phyloP scores from a whole-genome alignment of 345 rosid genomes.

The Pelargonium nanum region DNA sequence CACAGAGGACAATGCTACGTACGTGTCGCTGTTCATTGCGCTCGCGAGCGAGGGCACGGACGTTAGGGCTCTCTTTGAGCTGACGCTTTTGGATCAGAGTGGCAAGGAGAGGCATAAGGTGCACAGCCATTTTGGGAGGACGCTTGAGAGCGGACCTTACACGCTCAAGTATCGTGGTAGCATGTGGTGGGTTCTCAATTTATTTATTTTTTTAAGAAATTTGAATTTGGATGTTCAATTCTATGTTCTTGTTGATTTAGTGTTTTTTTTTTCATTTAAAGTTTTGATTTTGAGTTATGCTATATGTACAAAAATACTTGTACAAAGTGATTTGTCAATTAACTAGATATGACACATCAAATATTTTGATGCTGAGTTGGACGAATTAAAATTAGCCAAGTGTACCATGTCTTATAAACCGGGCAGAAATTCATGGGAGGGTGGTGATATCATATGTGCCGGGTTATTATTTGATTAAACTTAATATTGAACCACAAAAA shows the following conservation, averaged over 20 bases:
- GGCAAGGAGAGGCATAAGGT: slow-evolving; percentile 29
- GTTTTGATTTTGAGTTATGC: too few species aligned
- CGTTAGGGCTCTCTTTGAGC: slow-evolving; percentile 30
- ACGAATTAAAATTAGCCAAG: too few species aligned
- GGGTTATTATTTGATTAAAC: too few species aligned
- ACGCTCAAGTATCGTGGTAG: slow-evolving; percentile 47
- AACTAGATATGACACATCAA: too few species aligned
- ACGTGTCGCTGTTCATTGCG: slow-evolving; percentile 31
- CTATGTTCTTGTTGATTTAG: neutral
- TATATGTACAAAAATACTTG: too few species aligned
- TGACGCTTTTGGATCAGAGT: slow-evolving; percentile 33
- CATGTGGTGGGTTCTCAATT: slow-evolving; percentile 20
- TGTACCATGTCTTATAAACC: too few species aligned
- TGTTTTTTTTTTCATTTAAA: too few species aligned
- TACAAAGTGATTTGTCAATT: too few species aligned
- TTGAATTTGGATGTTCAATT: neutral
- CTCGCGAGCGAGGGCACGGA: slow-evolving; percentile 33
- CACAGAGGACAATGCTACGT: slow-evolving; percentile 22
- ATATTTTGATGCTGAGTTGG: too few species aligned
- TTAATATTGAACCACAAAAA: too few species aligned
- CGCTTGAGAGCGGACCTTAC: slow-evolving; percentile 36
- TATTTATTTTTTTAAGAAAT: neutral
- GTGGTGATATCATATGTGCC: too few species aligned
- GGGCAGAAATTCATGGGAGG: too few species aligned
- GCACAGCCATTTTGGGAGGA: slow-evolving; percentile 36